Conservation (phyloP, 73 alveolate genomes). For the Paramecium sexaurelia region DNA sequence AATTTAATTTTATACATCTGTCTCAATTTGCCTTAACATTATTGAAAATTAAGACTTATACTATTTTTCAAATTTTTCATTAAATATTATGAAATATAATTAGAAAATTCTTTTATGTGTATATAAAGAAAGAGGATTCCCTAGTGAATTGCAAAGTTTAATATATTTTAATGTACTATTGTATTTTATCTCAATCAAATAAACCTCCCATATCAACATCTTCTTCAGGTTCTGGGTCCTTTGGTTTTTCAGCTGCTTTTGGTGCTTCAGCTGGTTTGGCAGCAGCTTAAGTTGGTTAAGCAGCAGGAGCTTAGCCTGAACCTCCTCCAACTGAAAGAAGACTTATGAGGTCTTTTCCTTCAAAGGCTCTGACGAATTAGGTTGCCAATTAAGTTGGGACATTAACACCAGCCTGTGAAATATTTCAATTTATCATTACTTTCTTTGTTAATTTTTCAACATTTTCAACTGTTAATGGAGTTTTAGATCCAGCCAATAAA, state of each 20-base stretch:
- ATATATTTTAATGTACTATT: slow-evolving; percentile 24
- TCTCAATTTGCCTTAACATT: too few species aligned
- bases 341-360: not conserved
- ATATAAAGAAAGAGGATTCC: not conserved
- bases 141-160: not conserved
- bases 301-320: slow-evolving; percentile 17
- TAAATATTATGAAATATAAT: not conserved
- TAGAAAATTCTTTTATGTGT: not conserved
- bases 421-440: not conserved
- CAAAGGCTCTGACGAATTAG: slow-evolving; percentile 32
- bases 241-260: slow-evolving; percentile 22
- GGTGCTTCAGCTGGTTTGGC: slow-evolving; percentile 53
- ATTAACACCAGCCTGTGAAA: slow-evolving; percentile 24
- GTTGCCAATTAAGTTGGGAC: not conserved
- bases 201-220: slow-evolving; percentile 65
- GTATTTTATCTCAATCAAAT: slow-evolving; percentile 10
- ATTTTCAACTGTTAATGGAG: slow-evolving; percentile 29
- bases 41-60: too few species aligned
- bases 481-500: not conserved
- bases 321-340: slow-evolving; percentile 47
- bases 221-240: slow-evolving; percentile 59
- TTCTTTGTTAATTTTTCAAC: slow-evolving; percentile 20
- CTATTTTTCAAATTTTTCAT: too few species aligned
- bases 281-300: slow-evolving; percentile 41
- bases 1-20: too few species aligned